Conservation (phyloP, 768 basidiomycete species). For the Chiua virens region DNA sequence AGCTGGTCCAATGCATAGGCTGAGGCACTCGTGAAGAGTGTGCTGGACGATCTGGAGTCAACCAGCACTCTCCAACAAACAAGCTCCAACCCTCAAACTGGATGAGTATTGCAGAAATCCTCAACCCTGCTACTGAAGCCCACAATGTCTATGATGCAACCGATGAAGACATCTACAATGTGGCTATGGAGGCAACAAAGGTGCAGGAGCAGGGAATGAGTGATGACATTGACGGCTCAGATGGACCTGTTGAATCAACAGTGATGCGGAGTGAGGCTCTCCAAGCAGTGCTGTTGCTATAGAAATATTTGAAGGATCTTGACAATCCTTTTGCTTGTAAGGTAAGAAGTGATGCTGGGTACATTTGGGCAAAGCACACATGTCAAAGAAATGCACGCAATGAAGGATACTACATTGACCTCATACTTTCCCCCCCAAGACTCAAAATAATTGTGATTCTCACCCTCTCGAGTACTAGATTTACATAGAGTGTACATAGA, state of each 20-base stretch:
- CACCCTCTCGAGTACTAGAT: too few relatives aligned
- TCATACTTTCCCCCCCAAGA: too few relatives aligned
- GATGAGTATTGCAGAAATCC: not conserved
- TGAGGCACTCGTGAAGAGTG: not conserved
- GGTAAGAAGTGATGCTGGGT: not conserved
- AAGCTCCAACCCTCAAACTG: too few relatives aligned
- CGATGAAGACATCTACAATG: too few relatives aligned
- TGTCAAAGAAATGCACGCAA: not conserved
- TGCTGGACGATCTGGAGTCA: not conserved
- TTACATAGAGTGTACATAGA: too few relatives aligned
- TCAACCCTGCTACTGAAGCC: not conserved
- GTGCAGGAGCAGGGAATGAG: too few relatives aligned
- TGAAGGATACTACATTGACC: not conserved
- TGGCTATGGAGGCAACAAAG: too few relatives aligned
- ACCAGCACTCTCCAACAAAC: not conserved
- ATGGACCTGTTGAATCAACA: too few relatives aligned
- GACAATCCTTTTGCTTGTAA: not conserved
- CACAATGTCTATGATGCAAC: too few relatives aligned
- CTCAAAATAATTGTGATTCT: too few relatives aligned
- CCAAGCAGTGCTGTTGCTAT: not conserved
- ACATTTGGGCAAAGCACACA: not conserved
- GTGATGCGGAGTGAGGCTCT: not conserved
- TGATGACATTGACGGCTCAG: too few relatives aligned
- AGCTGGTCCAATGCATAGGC: conserved; percentile 1
- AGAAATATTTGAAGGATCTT: not conserved